phyloP scores from a whole-genome alignment of 345 rosid genomes.

The Salix dunnii region DNA sequence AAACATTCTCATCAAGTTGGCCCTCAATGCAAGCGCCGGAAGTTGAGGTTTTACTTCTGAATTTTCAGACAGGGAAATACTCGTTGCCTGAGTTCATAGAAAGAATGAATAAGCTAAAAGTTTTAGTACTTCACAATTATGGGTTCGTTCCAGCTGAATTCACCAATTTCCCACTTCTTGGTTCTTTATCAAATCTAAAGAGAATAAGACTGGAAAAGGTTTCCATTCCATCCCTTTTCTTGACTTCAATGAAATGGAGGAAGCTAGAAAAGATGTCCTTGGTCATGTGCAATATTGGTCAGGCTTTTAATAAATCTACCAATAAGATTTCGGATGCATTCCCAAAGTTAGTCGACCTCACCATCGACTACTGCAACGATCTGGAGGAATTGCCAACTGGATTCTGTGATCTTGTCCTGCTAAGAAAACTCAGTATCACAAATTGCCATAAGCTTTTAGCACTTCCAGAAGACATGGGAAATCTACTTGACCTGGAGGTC shows the following conservation, averaged over 20 bases:
- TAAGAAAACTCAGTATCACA: conserved; percentile 23
- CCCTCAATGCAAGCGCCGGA: conserved; percentile 17
- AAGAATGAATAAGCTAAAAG: conserved; percentile 45
- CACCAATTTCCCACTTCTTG: conserved; percentile 32
- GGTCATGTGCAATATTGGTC: conserved; percentile 26
- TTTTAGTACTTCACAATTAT: conserved; percentile 36
- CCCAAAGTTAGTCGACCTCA: conserved; percentile 26
- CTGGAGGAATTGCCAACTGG: conserved; percentile 24
- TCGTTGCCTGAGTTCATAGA: conserved; percentile 47
- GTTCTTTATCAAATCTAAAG: conserved; percentile 17
- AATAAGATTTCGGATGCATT: neutral
- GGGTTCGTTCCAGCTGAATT: conserved; percentile 34
- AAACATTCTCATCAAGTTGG: conserved; percentile 26
- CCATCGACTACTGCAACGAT: conserved; percentile 32
- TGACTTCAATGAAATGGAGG: neutral
- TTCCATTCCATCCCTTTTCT: conserved; percentile 14
- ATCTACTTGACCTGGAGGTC: conserved; percentile 22
- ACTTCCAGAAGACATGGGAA: conserved; percentile 26
- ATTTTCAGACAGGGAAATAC: conserved; percentile 18
- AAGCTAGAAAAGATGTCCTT: conserved; percentile 25
- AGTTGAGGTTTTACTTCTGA: conserved; percentile 22
- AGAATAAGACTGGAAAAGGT: conserved; percentile 28
- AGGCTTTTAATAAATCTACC: conserved; percentile 12
- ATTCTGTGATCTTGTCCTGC: conserved; percentile 12
- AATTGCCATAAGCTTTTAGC: conserved; percentile 18